These are phyloP conservation scores for Posidonia australis DNA, from an alignment of 106 monocot genomes.

Conservation along the genomic window DNA sequence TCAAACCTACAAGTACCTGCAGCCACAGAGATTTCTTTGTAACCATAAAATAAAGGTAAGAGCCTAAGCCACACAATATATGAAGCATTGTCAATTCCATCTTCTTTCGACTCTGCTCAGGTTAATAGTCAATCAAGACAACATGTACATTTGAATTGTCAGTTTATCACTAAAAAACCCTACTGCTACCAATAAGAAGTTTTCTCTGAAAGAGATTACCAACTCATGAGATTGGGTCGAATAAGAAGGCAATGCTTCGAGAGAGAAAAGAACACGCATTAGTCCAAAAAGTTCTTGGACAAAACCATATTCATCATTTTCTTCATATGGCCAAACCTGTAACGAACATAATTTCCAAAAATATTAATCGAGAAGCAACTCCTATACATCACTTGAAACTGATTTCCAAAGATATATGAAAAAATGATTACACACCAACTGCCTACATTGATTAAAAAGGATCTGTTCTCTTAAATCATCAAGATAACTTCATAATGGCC, in stretches of 20 bases:
- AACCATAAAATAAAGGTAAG: conserved; percentile 67
- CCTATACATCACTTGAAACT: no score
- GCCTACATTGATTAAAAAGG: no score
- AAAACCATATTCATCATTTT: conserved; percentile 66
- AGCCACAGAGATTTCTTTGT: conserved; percentile 54
- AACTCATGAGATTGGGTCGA: conserved; percentile 38
- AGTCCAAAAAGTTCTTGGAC: conserved; percentile 51
- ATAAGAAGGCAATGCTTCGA: conserved; percentile 27
- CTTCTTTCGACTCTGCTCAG: conserved; percentile 37
- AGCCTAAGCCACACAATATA: conserved; percentile 54
- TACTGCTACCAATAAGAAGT: background rate
- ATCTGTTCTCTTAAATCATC: no score
- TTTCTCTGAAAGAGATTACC: background rate
- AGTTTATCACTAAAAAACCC: conserved; percentile 1
- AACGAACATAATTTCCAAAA: background rate
- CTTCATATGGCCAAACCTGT: conserved; percentile 96
- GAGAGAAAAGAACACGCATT: conserved; percentile 52
- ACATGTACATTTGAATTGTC: background rate
- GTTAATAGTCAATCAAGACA: background rate
- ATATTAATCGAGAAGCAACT: background rate
- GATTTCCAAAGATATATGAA: no score
- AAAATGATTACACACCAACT: no score
- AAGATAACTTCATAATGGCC: no score
- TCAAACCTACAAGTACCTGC: conserved; percentile 26
- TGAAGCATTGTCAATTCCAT: conserved; percentile 38